Conservation (phyloP, 176 grass and related monocot species). For the Sorghum bicolor region DNA sequence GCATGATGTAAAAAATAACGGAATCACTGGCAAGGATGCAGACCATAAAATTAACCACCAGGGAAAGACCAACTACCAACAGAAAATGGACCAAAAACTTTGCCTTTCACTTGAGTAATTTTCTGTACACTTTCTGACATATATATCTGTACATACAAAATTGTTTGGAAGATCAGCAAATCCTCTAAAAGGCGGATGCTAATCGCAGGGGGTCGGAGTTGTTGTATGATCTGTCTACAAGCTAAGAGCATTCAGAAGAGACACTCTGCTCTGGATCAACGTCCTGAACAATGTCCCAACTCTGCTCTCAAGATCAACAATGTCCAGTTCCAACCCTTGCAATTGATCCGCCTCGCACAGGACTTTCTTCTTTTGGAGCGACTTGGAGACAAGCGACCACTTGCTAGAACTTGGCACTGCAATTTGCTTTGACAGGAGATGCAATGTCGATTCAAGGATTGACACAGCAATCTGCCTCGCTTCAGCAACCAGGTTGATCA, state of each 20-base stretch:
- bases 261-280: constrained; percentile 25
- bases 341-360: neutral
- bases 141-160: constrained; percentile 14
- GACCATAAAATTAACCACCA: neutral
- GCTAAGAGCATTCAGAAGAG: constrained; percentile 24
- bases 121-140: constrained; percentile 24
- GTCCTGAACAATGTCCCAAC: constrained; percentile 29
- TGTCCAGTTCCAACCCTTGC: constrained; percentile 11
- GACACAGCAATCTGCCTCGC: neutral
- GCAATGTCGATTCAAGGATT: neutral
- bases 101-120: neutral
- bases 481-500: neutral
- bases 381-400: constrained; percentile 9
- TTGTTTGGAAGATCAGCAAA: neutral
- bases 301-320: constrained; percentile 19
- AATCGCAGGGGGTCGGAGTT: too few relatives aligned
- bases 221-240: too few relatives aligned
- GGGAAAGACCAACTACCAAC: neutral
- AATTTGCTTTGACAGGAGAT: neutral
- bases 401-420: neutral
- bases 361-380: constrained; percentile 1
- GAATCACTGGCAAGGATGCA: neutral
- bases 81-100: neutral
- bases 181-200: neutral
- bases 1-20: neutral